Conservation (phyloP, 345 rosid species). For the Hibiscus syriacus region DNA sequence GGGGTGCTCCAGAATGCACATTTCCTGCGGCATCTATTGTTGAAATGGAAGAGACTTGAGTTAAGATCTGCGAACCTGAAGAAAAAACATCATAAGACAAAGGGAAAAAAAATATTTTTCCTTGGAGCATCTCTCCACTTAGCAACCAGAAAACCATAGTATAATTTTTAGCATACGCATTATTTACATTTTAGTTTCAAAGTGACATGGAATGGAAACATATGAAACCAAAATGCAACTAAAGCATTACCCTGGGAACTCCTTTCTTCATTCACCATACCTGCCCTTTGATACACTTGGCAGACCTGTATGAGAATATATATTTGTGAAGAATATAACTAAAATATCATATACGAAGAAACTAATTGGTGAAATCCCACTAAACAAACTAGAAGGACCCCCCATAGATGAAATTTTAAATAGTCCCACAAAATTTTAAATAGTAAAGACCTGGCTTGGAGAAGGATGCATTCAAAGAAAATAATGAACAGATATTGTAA, state of each 20-base stretch:
- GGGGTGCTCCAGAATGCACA: constrained; percentile 77
- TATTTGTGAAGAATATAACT: not conserved
- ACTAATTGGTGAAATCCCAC: not conserved
- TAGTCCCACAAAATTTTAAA: not conserved
- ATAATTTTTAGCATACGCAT: not conserved
- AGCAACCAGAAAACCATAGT: not conserved
- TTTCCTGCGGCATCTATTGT: constrained; percentile 39
- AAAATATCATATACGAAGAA: constrained; percentile 2
- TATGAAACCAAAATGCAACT: not conserved
- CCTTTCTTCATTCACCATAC: constrained; percentile 21
- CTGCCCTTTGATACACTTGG: constrained; percentile 32
- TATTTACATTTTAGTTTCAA: not conserved
- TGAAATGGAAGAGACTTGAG: constrained; percentile 29
- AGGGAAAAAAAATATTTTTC: not conserved
- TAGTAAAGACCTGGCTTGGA: not conserved
- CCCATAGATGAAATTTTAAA: not conserved
- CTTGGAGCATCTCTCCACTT: not conserved
- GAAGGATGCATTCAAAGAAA: not conserved
- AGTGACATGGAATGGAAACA: not conserved
- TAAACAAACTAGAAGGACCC: not conserved
- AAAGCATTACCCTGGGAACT: constrained; percentile 37
- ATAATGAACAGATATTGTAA: not conserved
- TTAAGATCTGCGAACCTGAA: constrained; percentile 36
- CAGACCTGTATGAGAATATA: constrained; percentile 17
- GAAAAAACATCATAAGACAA: not conserved